Evolutionary conservation across 495 filamentous ascomycete genomes (phyloP).

Genomic region (Trichoderma erinaceum): DNA sequence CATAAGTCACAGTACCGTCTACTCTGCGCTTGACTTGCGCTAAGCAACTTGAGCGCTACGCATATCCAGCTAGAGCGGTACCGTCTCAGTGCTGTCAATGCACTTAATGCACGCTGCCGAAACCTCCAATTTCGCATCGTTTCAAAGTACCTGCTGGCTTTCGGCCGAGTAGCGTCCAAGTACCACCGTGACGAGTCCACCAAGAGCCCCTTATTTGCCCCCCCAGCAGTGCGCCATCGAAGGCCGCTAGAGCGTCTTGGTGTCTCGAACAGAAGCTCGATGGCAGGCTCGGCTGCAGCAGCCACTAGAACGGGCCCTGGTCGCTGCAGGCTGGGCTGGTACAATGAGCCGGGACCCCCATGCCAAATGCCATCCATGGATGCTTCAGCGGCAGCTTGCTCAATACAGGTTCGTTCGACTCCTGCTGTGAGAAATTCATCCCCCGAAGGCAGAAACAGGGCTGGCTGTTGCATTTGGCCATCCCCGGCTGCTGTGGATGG

Average conservation of each 20-base stretch:
- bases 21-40: neutral
- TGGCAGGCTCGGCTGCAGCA: conserved; percentile 10
- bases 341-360: neutral
- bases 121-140: neutral
- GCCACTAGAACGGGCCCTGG: neutral
- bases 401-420: neutral
- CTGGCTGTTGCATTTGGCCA: neutral
- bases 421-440: conserved; percentile 1
- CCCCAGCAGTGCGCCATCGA: neutral
- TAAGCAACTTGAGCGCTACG: neutral
- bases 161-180: neutral
- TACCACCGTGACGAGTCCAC: neutral
- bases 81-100: too few species aligned
- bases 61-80: neutral
- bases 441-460: neutral
- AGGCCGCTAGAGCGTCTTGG: conserved; percentile 11
- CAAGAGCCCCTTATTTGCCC: conserved; percentile 1
- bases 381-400: neutral
- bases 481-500: conserved; percentile 2
- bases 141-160: neutral
- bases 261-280: conserved; percentile 9
- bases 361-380: neutral
- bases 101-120: neutral
- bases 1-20: neutral
- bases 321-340: neutral